A percentile compares a stretch with the other conserved stretches of the same genome.
These are phyloP conservation scores for Brasilioporus rufonigricans DNA, from an alignment of 768 basidiomycete species.

Conservation along the genomic window DNA sequence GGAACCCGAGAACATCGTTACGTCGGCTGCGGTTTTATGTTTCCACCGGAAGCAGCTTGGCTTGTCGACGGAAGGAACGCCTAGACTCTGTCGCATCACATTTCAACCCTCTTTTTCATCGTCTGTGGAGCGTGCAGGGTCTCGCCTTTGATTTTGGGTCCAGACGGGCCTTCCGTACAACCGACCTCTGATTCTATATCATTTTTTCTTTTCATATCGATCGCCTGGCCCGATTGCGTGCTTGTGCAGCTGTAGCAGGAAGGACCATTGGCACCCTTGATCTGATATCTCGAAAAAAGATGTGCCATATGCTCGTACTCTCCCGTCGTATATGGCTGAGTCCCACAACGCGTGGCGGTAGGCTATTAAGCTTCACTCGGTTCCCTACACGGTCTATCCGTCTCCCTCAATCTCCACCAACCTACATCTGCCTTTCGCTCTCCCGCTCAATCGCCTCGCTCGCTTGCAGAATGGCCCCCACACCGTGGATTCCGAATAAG, in stretches of 20 bases:
- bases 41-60: too few species aligned
- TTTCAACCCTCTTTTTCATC: not conserved
- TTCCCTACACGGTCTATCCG: constrained; percentile 12
- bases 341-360: constrained; percentile 22
- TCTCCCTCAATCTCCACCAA: constrained; percentile 6
- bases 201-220: constrained; percentile 16
- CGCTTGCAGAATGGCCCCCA: constrained; percentile 35
- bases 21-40: not conserved
- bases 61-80: not conserved
- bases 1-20: not conserved
- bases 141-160: constrained; percentile 5
- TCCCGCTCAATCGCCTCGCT: constrained; percentile 8
- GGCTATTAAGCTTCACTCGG: constrained; percentile 18
- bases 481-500: constrained; percentile 51
- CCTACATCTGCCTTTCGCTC: not conserved
- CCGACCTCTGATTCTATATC: constrained; percentile 2
- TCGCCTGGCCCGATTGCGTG: constrained; percentile 15
- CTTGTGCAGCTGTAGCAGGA: not conserved
- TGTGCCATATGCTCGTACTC: constrained; percentile 13
- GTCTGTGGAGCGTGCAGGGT: not conserved
- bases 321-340: constrained; percentile 10
- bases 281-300: constrained; percentile 22
- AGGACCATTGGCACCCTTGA: constrained; percentile 33
- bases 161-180: not conserved
- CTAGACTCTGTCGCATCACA: constrained; percentile 9